phyloP scores from a whole-genome alignment of 106 monocot species.

The Hemerocallis citrina region DNA sequence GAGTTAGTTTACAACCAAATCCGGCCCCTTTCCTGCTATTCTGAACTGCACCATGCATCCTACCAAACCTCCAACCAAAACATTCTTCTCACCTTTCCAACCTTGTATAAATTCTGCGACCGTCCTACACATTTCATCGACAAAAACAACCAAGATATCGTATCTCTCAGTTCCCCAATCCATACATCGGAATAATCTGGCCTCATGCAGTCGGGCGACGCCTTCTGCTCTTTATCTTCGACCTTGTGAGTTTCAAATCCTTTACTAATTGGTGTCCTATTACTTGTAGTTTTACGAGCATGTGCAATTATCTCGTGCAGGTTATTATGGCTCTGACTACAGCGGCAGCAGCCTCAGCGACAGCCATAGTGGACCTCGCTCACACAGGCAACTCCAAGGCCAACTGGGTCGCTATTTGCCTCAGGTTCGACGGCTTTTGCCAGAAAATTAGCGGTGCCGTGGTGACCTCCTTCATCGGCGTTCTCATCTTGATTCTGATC shows the following conservation, averaged over 20 bases:
- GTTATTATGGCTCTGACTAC: conserved; percentile 30
- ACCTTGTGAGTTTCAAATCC: conserved; percentile 4
- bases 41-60: background rate
- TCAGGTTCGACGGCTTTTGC: conserved; percentile 49
- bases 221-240: conserved; percentile 1
- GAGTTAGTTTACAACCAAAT: background rate
- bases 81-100: background rate
- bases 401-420: conserved; percentile 67
- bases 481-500: background rate
- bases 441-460: conserved; percentile 12
- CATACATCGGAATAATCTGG: background rate
- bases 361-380: conserved; percentile 53
- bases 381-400: conserved; percentile 43
- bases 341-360: conserved; percentile 37
- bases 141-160: background rate
- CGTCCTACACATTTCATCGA: background rate
- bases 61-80: background rate
- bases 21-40: background rate
- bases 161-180: conserved; percentile 14
- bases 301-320: too few relatives aligned
- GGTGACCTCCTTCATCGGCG: conserved; percentile 1
- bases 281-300: background rate
- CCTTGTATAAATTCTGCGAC: background rate
- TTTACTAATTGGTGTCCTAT: too few relatives aligned
- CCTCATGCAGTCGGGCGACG: background rate